Base-by-base conservation (phyloP, 139 green algal species). In the Picochlorum sp. region DNA sequence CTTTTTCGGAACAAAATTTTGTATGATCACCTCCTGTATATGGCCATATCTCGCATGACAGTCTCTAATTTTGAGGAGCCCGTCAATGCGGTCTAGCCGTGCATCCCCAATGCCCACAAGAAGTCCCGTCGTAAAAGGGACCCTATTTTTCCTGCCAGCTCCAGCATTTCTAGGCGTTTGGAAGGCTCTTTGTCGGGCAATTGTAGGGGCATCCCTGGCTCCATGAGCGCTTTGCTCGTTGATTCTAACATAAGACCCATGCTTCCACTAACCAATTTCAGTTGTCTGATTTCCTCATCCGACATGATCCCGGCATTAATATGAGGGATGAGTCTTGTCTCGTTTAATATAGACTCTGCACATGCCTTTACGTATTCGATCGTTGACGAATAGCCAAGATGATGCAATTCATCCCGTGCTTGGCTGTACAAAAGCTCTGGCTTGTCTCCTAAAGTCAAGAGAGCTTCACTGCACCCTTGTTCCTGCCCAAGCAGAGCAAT, bases 161-260 rank as follows among this genome's bases (percentile, higher is more conserved):
- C 78, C 28, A 66, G 14, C 15, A 44, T 55, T 16, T 21, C 16
- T 30, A 57, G 20, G 67, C 38, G 11, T 14, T 41, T 7, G 9
- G 41, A 56, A 44, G 20, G 28, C 10, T 44, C 76, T 76, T 96
- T 96, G 68, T 94, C 85, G 4, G 86, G 86, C 89, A 96, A 49
- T 66, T 61, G 47, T 85, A 30, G 89, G 4, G 89, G 51, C 0
- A 62, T 80, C 1, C 86, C 83, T 4, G 86, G 76, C 30, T 60
- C 34, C 21, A 80, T 26, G 16, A 66, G 16, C 20, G 92, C 72
- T 7, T 51, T 32, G 1, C 45, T 15, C 1, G 78, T 70, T 55
- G 66, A 73, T 67, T 96, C 90, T 26, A 96, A 79, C 90, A 96
- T 96, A 9, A 96, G 68, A 2, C 90, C 90, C 66, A 94, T 75